Evolutionary conservation across 768 basidiomycete species (phyloP).

Genomic region (Agrocybe pediades): DNA sequence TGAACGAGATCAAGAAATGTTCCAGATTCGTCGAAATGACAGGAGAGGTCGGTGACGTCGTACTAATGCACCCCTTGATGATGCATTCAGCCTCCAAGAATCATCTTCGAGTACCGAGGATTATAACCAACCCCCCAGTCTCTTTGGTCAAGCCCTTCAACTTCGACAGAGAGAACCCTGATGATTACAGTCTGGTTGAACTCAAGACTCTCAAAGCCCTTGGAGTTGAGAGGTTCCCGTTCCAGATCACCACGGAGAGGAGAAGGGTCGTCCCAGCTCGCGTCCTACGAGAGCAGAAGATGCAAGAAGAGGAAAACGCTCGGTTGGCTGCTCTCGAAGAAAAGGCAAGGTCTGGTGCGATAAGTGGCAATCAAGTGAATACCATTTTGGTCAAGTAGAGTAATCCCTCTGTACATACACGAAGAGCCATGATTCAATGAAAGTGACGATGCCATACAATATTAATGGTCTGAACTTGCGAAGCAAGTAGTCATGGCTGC

Average conservation of each 20-base stretch:
- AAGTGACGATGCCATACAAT: background rate
- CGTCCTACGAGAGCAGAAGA: constrained; percentile 43
- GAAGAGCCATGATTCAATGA: background rate
- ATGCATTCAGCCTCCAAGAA: constrained; percentile 66
- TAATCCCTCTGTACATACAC: background rate
- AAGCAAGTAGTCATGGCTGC: too few relatives aligned
- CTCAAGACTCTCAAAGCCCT: constrained; percentile 57
- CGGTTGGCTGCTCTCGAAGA: constrained; percentile 29
- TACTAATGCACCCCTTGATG: constrained; percentile 66
- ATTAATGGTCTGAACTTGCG: too few relatives aligned
- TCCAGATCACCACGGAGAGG: constrained; percentile 48
- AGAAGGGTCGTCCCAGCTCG: constrained; percentile 48
- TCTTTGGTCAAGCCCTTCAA: constrained; percentile 55
- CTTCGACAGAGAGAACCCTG: constrained; percentile 43
- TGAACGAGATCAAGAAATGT: constrained; percentile 42
- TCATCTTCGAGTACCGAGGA: constrained; percentile 51
- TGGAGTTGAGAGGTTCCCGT: constrained; percentile 47
- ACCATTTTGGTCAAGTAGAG: constrained; percentile 4
- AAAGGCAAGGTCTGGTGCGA: background rate
- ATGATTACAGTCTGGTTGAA: constrained; percentile 60
- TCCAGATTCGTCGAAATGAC: constrained; percentile 54
- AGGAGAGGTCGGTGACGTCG: constrained; percentile 63
- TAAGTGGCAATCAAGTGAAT: background rate
- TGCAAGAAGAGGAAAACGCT: constrained; percentile 49
- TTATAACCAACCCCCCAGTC: constrained; percentile 71